These are phyloP conservation scores for Aquanectria penicillioides DNA, from an alignment of 2,329 filamentous ascomycete genomes.

Conservation along the genomic window DNA sequence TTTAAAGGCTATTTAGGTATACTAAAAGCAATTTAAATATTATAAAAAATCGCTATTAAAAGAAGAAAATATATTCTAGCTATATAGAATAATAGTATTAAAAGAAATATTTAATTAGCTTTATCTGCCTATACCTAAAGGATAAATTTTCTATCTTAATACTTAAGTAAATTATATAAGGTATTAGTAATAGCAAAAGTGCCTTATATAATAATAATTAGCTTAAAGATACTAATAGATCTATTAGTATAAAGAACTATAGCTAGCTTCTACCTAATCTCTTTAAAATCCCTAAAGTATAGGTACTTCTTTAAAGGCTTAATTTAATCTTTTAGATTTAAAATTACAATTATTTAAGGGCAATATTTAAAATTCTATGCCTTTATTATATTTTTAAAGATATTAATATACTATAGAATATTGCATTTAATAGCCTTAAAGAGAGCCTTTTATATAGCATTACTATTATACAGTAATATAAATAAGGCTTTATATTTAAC, in stretches of 20 bases:
- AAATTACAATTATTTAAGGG: neutral
- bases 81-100: too few relatives aligned
- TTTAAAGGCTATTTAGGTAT: too few relatives aligned
- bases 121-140: neutral
- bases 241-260: conserved; percentile 1
- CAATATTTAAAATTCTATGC: neutral
- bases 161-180: neutral
- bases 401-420: neutral
- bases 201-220: neutral
- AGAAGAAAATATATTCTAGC: too few relatives aligned
- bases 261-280: neutral
- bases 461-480: neutral
- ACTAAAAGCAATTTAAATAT: too few relatives aligned
- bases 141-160: neutral
- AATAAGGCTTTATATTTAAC: neutral
- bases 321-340: neutral
- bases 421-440: neutral
- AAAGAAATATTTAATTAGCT: too few relatives aligned
- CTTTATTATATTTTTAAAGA: neutral
- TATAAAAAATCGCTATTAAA: too few relatives aligned
- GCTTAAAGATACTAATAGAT: neutral
- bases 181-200: neutral
- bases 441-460: neutral
- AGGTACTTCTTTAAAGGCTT: neutral
- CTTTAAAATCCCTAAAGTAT: neutral